These are phyloP conservation scores for Erigeron philadelphicus DNA, from an alignment of 140 eudicot species.

Conservation along the genomic window DNA sequence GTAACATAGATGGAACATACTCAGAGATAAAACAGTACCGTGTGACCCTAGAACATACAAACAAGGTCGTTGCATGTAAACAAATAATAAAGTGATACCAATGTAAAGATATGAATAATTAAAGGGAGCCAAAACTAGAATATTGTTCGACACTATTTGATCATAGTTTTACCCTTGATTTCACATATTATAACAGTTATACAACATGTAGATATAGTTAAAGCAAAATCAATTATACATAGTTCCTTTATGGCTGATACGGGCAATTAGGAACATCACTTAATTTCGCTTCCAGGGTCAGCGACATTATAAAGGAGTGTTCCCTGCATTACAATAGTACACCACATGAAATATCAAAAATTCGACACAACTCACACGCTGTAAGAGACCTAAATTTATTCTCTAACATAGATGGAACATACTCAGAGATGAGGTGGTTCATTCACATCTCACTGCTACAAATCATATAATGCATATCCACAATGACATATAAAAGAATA, in stretches of 20 bases:
- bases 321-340: not conserved
- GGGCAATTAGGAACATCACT: not conserved
- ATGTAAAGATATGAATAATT: not conserved
- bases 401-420: not conserved
- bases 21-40: conserved; percentile 14
- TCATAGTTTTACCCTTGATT: not conserved
- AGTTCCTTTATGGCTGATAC: not conserved
- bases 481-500: not conserved
- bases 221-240: not conserved
- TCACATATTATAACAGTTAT: not conserved
- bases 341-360: not conserved
- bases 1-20: not conserved
- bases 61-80: not conserved
- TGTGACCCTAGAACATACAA: conserved; percentile 48
- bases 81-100: not conserved
- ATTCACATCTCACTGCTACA: not conserved
- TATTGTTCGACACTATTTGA: too few relatives aligned
- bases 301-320: not conserved
- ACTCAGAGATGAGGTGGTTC: not conserved
- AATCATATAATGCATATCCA: not conserved
- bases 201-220: not conserved
- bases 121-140: not conserved
- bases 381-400: conserved; percentile 2
- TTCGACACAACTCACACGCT: not conserved
- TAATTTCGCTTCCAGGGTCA: not conserved